A percentile compares a stretch with the other conserved stretches of the same genome.
These are phyloP conservation scores for Calonectria honghensis DNA, from an alignment of 2,329 filamentous ascomycete species.

Conservation along the genomic window DNA sequence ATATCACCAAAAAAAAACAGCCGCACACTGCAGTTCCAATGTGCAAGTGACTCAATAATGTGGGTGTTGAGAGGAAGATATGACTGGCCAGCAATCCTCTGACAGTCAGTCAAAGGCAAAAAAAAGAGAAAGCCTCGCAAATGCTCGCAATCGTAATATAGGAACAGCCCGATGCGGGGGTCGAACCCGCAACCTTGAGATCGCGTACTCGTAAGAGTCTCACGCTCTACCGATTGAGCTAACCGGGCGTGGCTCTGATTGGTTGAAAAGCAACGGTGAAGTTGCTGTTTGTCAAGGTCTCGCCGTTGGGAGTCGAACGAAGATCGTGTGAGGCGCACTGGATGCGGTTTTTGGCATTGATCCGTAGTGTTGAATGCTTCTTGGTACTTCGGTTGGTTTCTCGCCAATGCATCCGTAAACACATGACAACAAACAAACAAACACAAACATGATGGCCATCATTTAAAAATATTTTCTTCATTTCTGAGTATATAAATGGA, in stretches of 20 bases:
- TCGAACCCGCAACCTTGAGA: slow-evolving; percentile 76
- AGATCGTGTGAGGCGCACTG: neutral
- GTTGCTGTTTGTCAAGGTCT: neutral
- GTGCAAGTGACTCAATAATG: neutral
- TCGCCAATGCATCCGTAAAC: no score
- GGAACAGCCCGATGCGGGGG: slow-evolving; percentile 62
- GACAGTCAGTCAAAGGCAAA: neutral
- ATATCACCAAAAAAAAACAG: neutral
- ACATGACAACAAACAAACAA: no score
- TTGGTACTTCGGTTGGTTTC: neutral
- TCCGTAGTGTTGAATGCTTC: neutral
- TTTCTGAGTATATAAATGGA: neutral
- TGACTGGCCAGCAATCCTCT: neutral
- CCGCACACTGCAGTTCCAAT: neutral
- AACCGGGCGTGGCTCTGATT: slow-evolving; percentile 50
- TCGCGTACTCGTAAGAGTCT: slow-evolving; percentile 74
- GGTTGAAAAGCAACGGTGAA: neutral
- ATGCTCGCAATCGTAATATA: slow-evolving; percentile 47
- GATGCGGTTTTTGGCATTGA: neutral
- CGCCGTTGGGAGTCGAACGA: no score
- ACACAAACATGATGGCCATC: neutral
- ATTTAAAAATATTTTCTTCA: neutral
- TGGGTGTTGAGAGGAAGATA: neutral
- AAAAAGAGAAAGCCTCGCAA: slow-evolving; percentile 24
- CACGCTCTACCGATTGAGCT: slow-evolving; percentile 74